Evolutionary conservation across 2,329 filamentous ascomycete species (phyloP).

Genomic region (Beauveria pseudobassiana): DNA sequence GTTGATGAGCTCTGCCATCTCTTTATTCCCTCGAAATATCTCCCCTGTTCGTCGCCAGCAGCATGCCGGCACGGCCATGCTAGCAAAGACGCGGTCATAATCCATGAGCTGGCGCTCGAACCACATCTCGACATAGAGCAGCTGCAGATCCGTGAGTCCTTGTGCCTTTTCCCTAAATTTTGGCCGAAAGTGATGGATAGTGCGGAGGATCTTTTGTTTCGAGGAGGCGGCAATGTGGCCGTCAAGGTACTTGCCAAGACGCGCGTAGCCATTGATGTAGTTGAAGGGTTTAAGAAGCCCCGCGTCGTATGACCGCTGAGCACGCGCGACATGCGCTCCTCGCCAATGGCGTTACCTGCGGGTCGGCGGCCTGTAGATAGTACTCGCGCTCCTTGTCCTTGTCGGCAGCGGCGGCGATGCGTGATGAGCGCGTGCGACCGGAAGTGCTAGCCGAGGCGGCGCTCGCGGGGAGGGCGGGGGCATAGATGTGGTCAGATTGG

Average conservation of each 20-base stretch:
- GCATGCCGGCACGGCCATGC: slow-evolving; percentile 96
- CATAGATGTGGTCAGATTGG: slow-evolving; percentile 28
- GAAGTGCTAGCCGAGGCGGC: slow-evolving; percentile 22
- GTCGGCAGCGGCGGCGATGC: slow-evolving; percentile 55
- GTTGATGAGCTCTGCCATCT: slow-evolving; percentile 95
- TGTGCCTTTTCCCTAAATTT: slow-evolving; percentile 96
- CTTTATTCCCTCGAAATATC: slow-evolving; percentile 94
- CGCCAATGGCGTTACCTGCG: slow-evolving; percentile 73
- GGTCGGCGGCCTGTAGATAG: slow-evolving; percentile 94
- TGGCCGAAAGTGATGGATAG: slow-evolving; percentile 86
- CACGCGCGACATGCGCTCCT: slow-evolving; percentile 91
- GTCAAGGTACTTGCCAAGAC: slow-evolving; percentile 86
- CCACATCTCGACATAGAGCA: slow-evolving; percentile 98
- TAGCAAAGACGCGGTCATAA: slow-evolving; percentile 96
- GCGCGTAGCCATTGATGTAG: slow-evolving; percentile 92
- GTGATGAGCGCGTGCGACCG: slow-evolving; percentile 51
- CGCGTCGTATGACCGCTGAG: slow-evolving; percentile 92
- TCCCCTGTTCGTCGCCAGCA: slow-evolving; percentile 96
- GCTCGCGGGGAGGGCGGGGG: slow-evolving; percentile 35
- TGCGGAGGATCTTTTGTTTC: slow-evolving; percentile 84
- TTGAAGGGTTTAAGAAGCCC: slow-evolving; percentile 95
- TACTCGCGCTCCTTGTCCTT: slow-evolving; percentile 79
- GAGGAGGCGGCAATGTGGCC: slow-evolving; percentile 73
- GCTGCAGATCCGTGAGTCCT: slow-evolving; percentile 82
- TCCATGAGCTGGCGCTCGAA: slow-evolving; percentile 96